Evolutionary conservation across 2,329 filamentous ascomycete genomes (phyloP), one percentile per base, ranked within the genome.

Genomic region (Dothideomycetes sp.): DNA sequence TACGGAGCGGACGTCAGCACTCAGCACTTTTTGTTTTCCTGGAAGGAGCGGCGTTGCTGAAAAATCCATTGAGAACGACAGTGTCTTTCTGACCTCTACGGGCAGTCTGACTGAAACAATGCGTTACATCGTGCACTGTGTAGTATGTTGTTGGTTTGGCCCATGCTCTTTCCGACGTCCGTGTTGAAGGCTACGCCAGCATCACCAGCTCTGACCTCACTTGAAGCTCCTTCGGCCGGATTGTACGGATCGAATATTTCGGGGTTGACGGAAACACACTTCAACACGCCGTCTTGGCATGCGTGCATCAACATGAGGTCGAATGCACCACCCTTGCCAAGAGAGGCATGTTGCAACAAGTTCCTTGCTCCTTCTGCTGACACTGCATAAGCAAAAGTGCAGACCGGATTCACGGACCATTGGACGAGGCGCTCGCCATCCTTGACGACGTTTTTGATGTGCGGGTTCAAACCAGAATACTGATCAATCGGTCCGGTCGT

Each of bases 241-340:
- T 51, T 45, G 42, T 62, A 59, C 39, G 57, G 53, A 44, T 58
- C 52, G 41, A 61, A 56, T 17, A 62, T 37, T 35, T 61, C 57
- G 8, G 58, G 60, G 36, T 59, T 55, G 18, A 64, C 55, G 3
- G 56, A 52, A n/a, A 63, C 46, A 36, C 60, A 63, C n/a, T 47
- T 50, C 19, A 62, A 37, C 3, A 49, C 44, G 9, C 50, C 47
- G 11, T 48, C 42, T 11, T 50, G 46, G 42, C 61, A 64, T 5
- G 49, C 46, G 10, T 50, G 43, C 40, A 56, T 53, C 29, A 63
- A 43, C 9, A 49, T 47, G 15, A 63, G 50, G 33, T 64, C 60
- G 40, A 59, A 63, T 4, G 58, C 58, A 34, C 59, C 53, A 18
- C 51, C 52, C 16, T 48, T 48, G 3, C 52, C 56, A 12, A 47